These are phyloP conservation scores for Aspergillus incahuasiensis DNA, from an alignment of 495 filamentous ascomycete genomes.

Conservation along the genomic window DNA sequence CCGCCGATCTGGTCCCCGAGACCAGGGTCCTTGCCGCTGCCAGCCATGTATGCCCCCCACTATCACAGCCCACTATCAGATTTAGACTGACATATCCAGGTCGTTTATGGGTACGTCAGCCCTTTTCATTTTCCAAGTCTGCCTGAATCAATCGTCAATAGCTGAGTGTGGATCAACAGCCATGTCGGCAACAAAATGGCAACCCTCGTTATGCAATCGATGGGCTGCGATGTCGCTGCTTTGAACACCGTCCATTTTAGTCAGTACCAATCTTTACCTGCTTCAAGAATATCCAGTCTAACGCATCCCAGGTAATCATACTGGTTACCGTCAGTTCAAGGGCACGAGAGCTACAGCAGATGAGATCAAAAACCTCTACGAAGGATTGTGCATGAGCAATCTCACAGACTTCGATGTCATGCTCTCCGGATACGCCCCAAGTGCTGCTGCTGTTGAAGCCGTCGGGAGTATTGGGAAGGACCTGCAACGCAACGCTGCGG, in stretches of 20 bases:
- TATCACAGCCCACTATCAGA: background rate
- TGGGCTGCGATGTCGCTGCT: conserved; percentile 89
- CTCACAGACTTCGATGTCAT: conserved; percentile 86
- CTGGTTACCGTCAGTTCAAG: conserved; percentile 80
- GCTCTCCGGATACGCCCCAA: conserved; percentile 89
- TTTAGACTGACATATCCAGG: conserved; percentile 43
- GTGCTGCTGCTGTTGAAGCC: conserved; percentile 73
- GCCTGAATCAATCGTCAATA: background rate
- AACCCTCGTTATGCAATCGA: conserved; percentile 81
- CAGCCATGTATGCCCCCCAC: conserved; percentile 68
- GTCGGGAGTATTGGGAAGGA: conserved; percentile 80
- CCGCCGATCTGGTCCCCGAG: conserved; percentile 60
- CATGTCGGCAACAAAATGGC: conserved; percentile 98
- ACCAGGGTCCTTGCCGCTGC: conserved; percentile 88
- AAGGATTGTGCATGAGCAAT: conserved; percentile 74
- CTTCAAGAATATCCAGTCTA: no score
- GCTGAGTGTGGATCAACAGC: conserved; percentile 38
- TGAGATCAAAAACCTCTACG: conserved; percentile 80
- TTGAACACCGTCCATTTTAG: conserved; percentile 96
- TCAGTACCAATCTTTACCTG: no score
- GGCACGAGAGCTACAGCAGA: conserved; percentile 73
- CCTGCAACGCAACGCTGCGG: conserved; percentile 59
- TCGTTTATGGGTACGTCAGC: conserved; percentile 67
- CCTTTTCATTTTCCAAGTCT: background rate
- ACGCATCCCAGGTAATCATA: conserved; percentile 71